phyloP scores from a whole-genome alignment of 192 early-diverging fungal species.

The Funneliformis geosporum region DNA sequence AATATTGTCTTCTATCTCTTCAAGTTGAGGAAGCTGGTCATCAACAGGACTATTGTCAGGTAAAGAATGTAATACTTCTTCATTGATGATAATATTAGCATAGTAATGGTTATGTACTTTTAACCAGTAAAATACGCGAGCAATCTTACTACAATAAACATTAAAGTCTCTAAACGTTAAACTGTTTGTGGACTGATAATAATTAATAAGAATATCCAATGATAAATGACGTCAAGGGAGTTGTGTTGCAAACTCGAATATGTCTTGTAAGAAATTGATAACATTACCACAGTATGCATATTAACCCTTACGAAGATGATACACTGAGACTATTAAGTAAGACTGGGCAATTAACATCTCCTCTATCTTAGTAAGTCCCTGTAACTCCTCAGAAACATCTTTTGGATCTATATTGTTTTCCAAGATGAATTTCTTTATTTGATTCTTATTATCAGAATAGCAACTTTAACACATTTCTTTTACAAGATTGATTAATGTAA shows the following conservation, averaged over 20 bases:
- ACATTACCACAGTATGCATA: conserved; percentile 5
- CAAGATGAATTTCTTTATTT: neutral
- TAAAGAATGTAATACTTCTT: conserved; percentile 7
- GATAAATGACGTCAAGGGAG: neutral
- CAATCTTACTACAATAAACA: too few relatives aligned
- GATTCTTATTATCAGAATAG: neutral
- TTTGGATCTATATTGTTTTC: conserved; percentile 3
- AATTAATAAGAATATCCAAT: neutral
- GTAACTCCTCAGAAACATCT: neutral
- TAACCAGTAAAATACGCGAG: too few relatives aligned
- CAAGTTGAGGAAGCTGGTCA: neutral
- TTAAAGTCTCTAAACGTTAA: too few relatives aligned
- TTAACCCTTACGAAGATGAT: neutral
- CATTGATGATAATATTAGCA: neutral
- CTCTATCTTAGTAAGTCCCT: neutral
- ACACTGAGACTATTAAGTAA: neutral
- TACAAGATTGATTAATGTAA: neutral
- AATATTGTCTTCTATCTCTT: neutral
- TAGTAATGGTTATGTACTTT: too few relatives aligned
- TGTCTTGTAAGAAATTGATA: neutral
- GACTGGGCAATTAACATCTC: neutral
- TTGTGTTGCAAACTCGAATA: neutral
- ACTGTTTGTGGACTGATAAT: too few relatives aligned
- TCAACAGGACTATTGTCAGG: neutral
- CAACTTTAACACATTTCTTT: neutral